These are phyloP conservation scores for Nematodospora valgi DNA, from an alignment of 805 yeast genomes.

Conservation along the genomic window DNA sequence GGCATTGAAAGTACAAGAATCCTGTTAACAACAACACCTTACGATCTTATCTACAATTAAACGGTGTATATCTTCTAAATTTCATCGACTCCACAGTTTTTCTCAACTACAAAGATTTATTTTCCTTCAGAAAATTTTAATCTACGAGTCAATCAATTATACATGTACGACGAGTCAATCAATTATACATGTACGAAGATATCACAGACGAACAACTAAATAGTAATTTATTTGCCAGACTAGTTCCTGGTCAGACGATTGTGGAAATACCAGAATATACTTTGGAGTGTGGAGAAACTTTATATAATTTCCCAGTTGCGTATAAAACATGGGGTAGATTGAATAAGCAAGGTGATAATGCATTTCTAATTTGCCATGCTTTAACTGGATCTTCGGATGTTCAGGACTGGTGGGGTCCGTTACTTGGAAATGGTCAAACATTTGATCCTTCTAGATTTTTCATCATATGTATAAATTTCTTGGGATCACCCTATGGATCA, in stretches of 20 bases:
- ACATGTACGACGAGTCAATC: too few relatives aligned
- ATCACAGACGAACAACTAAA: constrained; percentile 43
- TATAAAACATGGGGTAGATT: constrained; percentile 94
- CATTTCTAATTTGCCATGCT: constrained; percentile 91
- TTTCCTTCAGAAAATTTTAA: too few relatives aligned
- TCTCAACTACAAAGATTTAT: too few relatives aligned
- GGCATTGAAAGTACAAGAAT: too few relatives aligned
- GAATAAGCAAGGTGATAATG: constrained; percentile 67
- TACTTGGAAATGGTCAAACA: constrained; percentile 79
- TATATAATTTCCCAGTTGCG: constrained; percentile 81
- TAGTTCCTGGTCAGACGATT: constrained; percentile 75
- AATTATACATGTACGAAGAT: too few relatives aligned
- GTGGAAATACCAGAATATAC: constrained; percentile 71
- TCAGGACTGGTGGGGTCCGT: constrained; percentile 98
- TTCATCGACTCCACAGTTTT: too few relatives aligned
- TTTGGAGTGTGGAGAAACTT: constrained; percentile 78
- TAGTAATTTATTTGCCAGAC: constrained; percentile 63
- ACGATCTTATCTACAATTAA: too few relatives aligned
- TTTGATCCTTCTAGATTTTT: constrained; percentile 89
- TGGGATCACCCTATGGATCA: constrained; percentile 96
- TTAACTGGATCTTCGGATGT: constrained; percentile 94
- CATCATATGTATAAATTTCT: constrained; percentile 83
- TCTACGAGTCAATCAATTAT: too few relatives aligned
- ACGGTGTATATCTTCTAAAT: too few relatives aligned
- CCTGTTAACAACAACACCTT: too few relatives aligned